Conservation (phyloP, 805 yeast genomes). For the Candida quercuum region DNA sequence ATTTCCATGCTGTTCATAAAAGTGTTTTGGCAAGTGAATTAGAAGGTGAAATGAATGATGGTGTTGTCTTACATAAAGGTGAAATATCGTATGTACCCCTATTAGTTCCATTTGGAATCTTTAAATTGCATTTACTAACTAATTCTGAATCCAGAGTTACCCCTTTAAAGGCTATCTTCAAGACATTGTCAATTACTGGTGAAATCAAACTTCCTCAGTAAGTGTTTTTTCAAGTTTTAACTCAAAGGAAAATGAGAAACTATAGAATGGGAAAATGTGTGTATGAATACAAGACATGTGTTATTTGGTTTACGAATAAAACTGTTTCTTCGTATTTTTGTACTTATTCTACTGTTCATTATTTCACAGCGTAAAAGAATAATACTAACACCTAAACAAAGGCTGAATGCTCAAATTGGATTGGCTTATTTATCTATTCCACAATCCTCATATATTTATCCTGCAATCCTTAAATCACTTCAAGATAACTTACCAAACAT, state of each 20-base stretch:
- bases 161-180: conserved; percentile 68
- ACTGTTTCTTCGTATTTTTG: neutral
- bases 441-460: conserved; percentile 34
- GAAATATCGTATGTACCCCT: conserved; percentile 21
- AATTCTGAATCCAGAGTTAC: conserved; percentile 46
- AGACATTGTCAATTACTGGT: conserved; percentile 49
- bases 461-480: conserved; percentile 30
- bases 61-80: conserved; percentile 26
- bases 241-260: neutral
- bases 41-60: conserved; percentile 22
- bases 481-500: conserved; percentile 28
- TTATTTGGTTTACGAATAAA: neutral
- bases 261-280: neutral
- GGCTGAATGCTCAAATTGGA: neutral
- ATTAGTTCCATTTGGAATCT: neutral
- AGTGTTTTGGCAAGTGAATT: conserved; percentile 35
- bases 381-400: neutral
- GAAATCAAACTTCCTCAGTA: conserved; percentile 43
- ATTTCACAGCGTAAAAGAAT: no score
- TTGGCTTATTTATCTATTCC: conserved; percentile 28
- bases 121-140: conserved; percentile 30
- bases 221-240: conserved; percentile 9
- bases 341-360: no score
- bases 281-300: neutral
- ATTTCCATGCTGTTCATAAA: conserved; percentile 62